Evolutionary conservation across 75 land plant species (phyloP).

Genomic region (Sequoia sempervirens): DNA sequence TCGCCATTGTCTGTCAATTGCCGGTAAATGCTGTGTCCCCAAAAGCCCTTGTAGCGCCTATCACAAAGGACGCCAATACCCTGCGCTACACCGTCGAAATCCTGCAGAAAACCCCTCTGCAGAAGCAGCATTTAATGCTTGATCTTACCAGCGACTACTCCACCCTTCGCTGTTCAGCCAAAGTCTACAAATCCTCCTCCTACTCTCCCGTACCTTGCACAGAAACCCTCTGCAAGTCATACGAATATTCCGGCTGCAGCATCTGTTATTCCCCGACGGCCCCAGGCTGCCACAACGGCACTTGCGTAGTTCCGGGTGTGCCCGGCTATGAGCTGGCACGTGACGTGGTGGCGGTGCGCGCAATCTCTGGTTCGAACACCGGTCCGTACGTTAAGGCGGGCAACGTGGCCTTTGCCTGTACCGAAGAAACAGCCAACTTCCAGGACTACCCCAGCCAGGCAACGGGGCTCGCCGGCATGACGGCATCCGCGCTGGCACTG

Average conservation of each 20-base stretch:
- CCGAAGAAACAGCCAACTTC: neutral
- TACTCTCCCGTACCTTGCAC: conserved; percentile 21
- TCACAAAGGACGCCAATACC: conserved; percentile 3
- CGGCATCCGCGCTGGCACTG: conserved; percentile 26
- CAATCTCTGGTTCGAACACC: conserved; percentile 10
- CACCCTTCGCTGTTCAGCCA: neutral
- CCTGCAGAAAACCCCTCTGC: neutral
- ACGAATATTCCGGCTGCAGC: conserved; percentile 15
- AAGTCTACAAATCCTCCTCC: conserved; percentile 15
- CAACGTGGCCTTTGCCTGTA: conserved; percentile 29
- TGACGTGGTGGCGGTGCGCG: conserved; percentile 18
- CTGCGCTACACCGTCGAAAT: conserved; percentile 2
- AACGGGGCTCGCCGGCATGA: conserved; percentile 36
- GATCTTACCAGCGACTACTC: neutral
- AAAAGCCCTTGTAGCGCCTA: conserved; percentile 9
- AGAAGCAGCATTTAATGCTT: neutral
- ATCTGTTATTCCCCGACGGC: conserved; percentile 8
- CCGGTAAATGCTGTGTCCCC: neutral
- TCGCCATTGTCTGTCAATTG: neutral
- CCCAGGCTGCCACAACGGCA: conserved; percentile 27
- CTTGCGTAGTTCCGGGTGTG: conserved; percentile 16
- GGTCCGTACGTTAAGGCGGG: conserved; percentile 15
- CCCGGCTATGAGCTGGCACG: conserved; percentile 14
- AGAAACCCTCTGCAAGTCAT: conserved; percentile 19
- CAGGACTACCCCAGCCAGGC: conserved; percentile 12